Evolutionary conservation across 2,329 filamentous ascomycete species (phyloP), one percentile per base, ranked within the genome.

Genomic region (Fusarium setosum): DNA sequence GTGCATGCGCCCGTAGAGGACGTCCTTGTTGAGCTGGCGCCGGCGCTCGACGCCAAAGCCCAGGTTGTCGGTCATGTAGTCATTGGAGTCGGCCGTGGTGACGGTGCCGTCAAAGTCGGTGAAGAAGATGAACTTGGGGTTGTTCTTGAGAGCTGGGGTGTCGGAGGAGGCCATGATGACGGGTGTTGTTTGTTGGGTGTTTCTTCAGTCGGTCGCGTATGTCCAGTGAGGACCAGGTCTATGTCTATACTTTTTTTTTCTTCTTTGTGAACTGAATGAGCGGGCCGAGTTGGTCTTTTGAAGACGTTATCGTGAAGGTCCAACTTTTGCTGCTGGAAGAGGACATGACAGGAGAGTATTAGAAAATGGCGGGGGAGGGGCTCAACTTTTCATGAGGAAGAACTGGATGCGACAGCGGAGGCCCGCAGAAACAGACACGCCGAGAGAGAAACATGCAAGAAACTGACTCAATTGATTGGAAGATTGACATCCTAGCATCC

Each of bases 21-120:
- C 92, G 69, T 92, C 92, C 65, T 86, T 80, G 81, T 97, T 97
- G 67, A 89, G 88, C 75, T 90, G 80, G 56, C 86, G 85, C 65
- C 96, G 93, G 69, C 88, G 86, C 63, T 86, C 88, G 24, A 79
- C 74, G 49, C 96, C 96, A 75, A 90, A 97, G 64, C 96, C 96
- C 62, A 97, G 86, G 80, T 92, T 96, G 82, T 98, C 96, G 58
- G 94, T 97, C 88, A 95, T 83, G 78, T 79, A 87, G 79, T 88
- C 87, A 75, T 90, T 90, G 76, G 83, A 86, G 79, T 90, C 88
- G 73, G 86, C 82, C 55, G 84, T 85, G 47, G 95, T 97, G 76
- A 97, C 95, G 53, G 94, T 98, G 74, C 96, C 96, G 80, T 99
- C 96, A 76, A 98, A 98, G 82, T 99, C 96, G 71, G 94, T 97